Evolutionary conservation across 2,329 filamentous ascomycete species (phyloP), one percentile per base, ranked within the genome.

Genomic region (Fusarium torulosum): DNA sequence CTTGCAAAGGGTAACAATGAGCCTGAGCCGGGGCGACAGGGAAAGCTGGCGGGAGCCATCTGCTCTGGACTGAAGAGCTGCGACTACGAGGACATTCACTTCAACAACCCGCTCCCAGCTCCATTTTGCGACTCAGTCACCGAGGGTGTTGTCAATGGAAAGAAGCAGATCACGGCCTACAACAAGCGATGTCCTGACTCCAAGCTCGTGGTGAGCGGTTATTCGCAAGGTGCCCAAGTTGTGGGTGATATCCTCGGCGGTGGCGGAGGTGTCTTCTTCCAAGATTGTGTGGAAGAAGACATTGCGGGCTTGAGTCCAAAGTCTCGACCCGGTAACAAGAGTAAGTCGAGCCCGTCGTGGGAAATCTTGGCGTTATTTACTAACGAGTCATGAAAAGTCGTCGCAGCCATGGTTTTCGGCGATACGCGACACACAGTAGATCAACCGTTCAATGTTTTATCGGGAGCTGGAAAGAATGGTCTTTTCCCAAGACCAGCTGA

Each of bases 1-100:
- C 55, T 61, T 20, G 58, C 58, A 14, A 61, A 61, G 21, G 58
- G 58, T 27, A 61, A 61, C 9, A 61, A 61, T 27, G 58, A 61
- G 15, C 45, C 58, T 10, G 53, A 61, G 6, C 58, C 58, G 23
- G 58, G 58, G n/a, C 58, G 58, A 19, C 58, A 61, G 19, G 58
- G 58, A 5, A 59, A 53, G 23, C 42, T 61, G 15, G 56, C 27
- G 0, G 33, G 25, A 2, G 58, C 58, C 10, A 61, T 61, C 25
- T 61, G 58, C 33, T 31, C 50, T 2, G 56, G 56, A 2, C 40
- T 41, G 7, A 61, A 61, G 56, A 61, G 58, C 46, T 61, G 58
- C 21, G 58, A 61, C 3, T 61, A 61, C n/a, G 58, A 61, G 10
- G 46, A 61, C 2, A 61, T 61, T 20, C 31, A 41, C n/a, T 60